Base-by-base conservation (phyloP, 208 protist species). In the Eutreptiella sp. region DNA sequence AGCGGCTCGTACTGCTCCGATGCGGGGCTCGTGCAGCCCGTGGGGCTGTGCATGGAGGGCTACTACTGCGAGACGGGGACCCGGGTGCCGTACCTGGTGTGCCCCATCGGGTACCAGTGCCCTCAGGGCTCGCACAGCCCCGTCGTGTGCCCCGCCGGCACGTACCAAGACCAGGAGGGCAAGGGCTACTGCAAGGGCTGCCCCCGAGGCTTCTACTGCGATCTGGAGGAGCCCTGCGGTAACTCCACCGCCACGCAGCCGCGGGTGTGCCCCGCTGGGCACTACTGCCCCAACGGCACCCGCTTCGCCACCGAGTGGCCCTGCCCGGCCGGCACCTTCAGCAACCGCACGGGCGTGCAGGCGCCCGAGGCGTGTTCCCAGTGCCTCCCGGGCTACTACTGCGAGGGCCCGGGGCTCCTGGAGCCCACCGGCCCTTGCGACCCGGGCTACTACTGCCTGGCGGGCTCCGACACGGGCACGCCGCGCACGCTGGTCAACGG, bases 61-160 rank as follows among this genome's bases (percentile, higher is more conserved):
- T 57, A 71, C 45, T 80, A 80, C 45, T 80, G 75, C 52, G 74
- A 73, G 1, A 38, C 3, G 3, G 72, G 73, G 24, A 71, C 64
- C 52, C 23, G 33, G 9, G 1, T 38, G n/a, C 41, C 66, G 14
- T 66, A 47, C 27, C 41, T 42, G 26, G 9, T 19, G 23, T 76
- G 70, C 58, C 53, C 70, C n/a, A 5, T 4, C n/a, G 70, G 70
- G 27, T 59, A 66, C 53, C 46, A 53, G 35, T 74, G 68, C 60
- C 66, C 64, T 2, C 60, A 7, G 14, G 21, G 32, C 41, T 43
- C 21, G 2, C 53, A 46, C 24, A 16, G 7, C n/a, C 50, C 14
- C 21, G 9, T 48, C 53, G 52, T 59, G 1, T 81, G 72, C 48
- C 45, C 39, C 4, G 14, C 24, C 26, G 72, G 72, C 7, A 63